Evolutionary conservation across 2,329 filamentous ascomycete genomes (phyloP).

Genomic region (Apiospora arundinis): DNA sequence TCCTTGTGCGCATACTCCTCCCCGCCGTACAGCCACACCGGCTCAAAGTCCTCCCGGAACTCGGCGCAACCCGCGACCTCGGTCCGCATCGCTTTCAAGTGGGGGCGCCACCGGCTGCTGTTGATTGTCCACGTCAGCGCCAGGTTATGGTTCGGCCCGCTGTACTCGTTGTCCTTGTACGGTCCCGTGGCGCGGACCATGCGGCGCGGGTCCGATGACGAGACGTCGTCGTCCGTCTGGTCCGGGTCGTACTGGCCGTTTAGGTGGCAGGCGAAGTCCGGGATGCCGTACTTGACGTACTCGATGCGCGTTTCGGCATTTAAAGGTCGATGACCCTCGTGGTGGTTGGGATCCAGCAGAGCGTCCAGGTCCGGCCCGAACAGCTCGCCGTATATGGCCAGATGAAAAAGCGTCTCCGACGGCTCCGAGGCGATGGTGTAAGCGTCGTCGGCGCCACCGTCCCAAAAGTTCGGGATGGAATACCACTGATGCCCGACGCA

Average conservation of each 20-base stretch:
- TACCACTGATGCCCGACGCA: slow-evolving; percentile 22
- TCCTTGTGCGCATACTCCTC: neutral
- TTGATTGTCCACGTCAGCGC: slow-evolving; percentile 23
- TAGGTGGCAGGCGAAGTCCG: slow-evolving; percentile 17
- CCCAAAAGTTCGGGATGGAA: slow-evolving; percentile 20
- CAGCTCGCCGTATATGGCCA: slow-evolving; percentile 25
- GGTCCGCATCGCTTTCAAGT: slow-evolving; percentile 24
- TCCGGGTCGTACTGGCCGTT: neutral
- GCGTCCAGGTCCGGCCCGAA: slow-evolving; percentile 15
- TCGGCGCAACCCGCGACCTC: slow-evolving; percentile 17
- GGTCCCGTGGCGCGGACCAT: neutral
- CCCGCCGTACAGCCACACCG: slow-evolving; percentile 6
- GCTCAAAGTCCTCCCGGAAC: slow-evolving; percentile 20
- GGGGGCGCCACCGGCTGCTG: slow-evolving; percentile 22
- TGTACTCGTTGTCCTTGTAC: neutral
- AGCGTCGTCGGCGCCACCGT: slow-evolving; percentile 21
- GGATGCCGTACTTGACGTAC: slow-evolving; percentile 25
- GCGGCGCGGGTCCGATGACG: slow-evolving; percentile 48
- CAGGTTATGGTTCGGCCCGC: slow-evolving; percentile 19
- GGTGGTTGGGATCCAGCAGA: slow-evolving; percentile 3
- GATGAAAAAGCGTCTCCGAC: slow-evolving; percentile 21
- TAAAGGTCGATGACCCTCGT: neutral
- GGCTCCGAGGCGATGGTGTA: slow-evolving; percentile 21
- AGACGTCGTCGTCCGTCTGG: slow-evolving; percentile 45
- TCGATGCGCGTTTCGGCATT: slow-evolving; percentile 13